Conservation (phyloP, 371 early-diverging fungal species). For the Mortierella sp. region DNA sequence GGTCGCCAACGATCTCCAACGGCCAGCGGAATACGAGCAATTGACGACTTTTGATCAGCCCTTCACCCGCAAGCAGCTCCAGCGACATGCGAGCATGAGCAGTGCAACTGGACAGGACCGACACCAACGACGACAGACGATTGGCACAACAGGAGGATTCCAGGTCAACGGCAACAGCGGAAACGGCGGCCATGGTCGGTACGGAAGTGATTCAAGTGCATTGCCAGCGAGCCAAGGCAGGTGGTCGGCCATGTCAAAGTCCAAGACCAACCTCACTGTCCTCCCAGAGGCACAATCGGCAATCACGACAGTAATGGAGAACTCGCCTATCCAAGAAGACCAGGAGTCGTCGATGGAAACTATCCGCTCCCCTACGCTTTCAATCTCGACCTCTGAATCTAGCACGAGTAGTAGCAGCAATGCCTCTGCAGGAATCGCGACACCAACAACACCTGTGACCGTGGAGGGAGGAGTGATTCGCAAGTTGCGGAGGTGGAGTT, state of each 20-base stretch:
- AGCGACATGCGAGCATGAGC: conserved; percentile 26
- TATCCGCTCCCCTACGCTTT: conserved; percentile 19
- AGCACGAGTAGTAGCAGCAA: conserved; percentile 8
- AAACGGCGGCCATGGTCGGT: conserved; percentile 36
- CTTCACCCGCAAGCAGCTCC: conserved; percentile 40
- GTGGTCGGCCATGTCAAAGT: conserved; percentile 24
- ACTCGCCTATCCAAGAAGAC: not conserved
- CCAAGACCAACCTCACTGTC: conserved; percentile 19
- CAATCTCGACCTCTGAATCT: conserved; percentile 19
- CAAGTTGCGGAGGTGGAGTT: conserved; percentile 30
- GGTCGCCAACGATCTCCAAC: conserved; percentile 19
- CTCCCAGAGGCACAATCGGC: conserved; percentile 16
- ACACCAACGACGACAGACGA: conserved; percentile 46
- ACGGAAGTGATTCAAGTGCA: conserved; percentile 41
- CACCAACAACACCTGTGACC: conserved; percentile 17
- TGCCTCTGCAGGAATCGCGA: not conserved
- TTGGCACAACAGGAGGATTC: conserved; percentile 19
- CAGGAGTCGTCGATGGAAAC: not conserved
- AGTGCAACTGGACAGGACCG: conserved; percentile 21
- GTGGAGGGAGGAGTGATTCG: conserved; percentile 12
- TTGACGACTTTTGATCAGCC: conserved; percentile 52
- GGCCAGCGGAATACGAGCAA: conserved; percentile 34
- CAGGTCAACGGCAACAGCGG: not conserved
- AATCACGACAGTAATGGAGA: not conserved
- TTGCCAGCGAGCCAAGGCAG: conserved; percentile 6